Evolutionary conservation across 495 filamentous ascomycete species (phyloP).

Genomic region (Tuber indicum): DNA sequence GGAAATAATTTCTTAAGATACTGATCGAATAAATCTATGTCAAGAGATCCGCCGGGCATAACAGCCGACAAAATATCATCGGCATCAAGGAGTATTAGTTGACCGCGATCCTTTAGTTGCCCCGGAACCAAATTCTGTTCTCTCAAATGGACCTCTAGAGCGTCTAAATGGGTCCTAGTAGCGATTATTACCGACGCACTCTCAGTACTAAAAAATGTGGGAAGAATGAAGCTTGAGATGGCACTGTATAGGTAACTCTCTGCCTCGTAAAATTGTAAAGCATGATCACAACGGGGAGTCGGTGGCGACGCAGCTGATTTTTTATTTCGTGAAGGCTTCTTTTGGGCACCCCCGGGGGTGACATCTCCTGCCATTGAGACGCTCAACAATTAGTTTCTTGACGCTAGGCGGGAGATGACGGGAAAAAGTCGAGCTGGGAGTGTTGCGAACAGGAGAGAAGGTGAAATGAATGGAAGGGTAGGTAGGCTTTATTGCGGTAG

Average conservation of each 20-base stretch:
- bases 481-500: neutral
- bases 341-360: slow-evolving; percentile 15
- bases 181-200: slow-evolving; percentile 41
- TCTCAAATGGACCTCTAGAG: slow-evolving; percentile 38
- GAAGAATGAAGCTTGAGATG: slow-evolving; percentile 42
- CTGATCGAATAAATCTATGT: slow-evolving; percentile 31
- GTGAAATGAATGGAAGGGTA: neutral
- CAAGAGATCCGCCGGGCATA: slow-evolving; percentile 20
- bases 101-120: slow-evolving; percentile 34
- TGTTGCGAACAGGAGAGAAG: slow-evolving; percentile 3
- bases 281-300: slow-evolving; percentile 33
- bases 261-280: slow-evolving; percentile 42
- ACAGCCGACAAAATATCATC: slow-evolving; percentile 34
- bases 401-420: slow-evolving; percentile 3
- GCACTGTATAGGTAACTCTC: slow-evolving; percentile 38
- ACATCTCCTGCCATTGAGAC: slow-evolving; percentile 29
- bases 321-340: slow-evolving; percentile 29
- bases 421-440: slow-evolving; percentile 3
- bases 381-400: slow-evolving; percentile 6
- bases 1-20: slow-evolving; percentile 35
- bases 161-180: slow-evolving; percentile 38
- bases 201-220: slow-evolving; percentile 40
- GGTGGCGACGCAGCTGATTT: slow-evolving; percentile 25
- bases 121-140: slow-evolving; percentile 41
- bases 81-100: slow-evolving; percentile 40